These are phyloP conservation scores for Picochlorum sp. DNA, from an alignment of 139 green algal species.

Conservation along the genomic window DNA sequence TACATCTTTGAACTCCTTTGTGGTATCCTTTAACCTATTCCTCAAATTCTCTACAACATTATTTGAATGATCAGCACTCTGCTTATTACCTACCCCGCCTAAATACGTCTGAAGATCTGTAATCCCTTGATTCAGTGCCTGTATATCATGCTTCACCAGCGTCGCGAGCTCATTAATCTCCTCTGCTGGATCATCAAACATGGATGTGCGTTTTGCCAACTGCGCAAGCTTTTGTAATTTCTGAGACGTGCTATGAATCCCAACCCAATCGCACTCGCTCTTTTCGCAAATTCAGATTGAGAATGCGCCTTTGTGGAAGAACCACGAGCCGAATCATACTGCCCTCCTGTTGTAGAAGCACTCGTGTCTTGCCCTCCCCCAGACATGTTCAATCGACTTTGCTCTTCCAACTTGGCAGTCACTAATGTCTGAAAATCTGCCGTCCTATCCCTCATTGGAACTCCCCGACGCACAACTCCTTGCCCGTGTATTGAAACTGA, in stretches of 20 bases:
- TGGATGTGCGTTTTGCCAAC: conserved; percentile 90
- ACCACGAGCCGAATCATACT: conserved; percentile 2
- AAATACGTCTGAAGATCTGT: conserved; percentile 59
- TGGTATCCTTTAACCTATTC: conserved; percentile 69
- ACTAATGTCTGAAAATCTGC: conserved; percentile 9
- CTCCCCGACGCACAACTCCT: neutral
- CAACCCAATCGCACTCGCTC: conserved; percentile 76
- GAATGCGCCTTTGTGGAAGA: conserved; percentile 20
- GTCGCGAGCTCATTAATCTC: conserved; percentile 85
- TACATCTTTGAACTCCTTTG: conserved; percentile 88
- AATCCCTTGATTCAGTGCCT: conserved; percentile 71
- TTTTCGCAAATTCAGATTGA: conserved; percentile 75
- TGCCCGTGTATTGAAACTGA: too few relatives aligned
- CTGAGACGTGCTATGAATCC: conserved; percentile 86
- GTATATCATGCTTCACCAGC: conserved; percentile 88
- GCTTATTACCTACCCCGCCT: conserved; percentile 54
- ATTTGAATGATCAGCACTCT: conserved; percentile 71
- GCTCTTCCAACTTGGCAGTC: neutral
- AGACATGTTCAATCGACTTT: neutral
- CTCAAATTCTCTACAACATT: conserved; percentile 85
- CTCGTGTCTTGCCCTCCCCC: neutral
- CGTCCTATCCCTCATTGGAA: conserved; percentile 6
- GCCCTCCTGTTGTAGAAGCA: neutral
- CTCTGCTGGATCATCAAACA: conserved; percentile 91
- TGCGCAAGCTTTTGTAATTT: conserved; percentile 89